phyloP scores from a whole-genome alignment of 2,329 filamentous ascomycete species.

The Aureobasidium sp. region DNA sequence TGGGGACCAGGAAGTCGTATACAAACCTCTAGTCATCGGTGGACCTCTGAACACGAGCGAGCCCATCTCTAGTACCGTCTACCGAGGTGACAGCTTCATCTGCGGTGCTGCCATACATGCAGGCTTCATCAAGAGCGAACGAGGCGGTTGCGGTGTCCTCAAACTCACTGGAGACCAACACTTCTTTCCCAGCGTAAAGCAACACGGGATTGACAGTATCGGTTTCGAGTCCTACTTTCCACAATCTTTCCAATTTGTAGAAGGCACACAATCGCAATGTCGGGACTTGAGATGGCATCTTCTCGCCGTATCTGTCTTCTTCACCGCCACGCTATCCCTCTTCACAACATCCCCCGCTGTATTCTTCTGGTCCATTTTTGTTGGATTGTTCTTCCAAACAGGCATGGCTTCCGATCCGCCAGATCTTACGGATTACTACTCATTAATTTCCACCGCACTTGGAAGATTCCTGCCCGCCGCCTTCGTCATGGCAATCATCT shows the following conservation, averaged over 20 bases:
- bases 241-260: constrained; percentile 69
- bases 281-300: constrained; percentile 76
- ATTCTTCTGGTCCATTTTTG: constrained; percentile 79
- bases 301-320: constrained; percentile 70
- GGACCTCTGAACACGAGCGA: constrained; percentile 36
- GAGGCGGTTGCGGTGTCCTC: constrained; percentile 76
- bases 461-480: constrained; percentile 79
- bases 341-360: constrained; percentile 70
- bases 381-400: constrained; percentile 79
- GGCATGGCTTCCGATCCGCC: constrained; percentile 86
- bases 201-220: constrained; percentile 67
- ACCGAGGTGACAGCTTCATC: constrained; percentile 83
- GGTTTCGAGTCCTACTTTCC: constrained; percentile 85
- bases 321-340: constrained; percentile 67
- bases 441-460: constrained; percentile 66
- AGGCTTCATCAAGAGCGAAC: constrained; percentile 60
- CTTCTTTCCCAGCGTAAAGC: constrained; percentile 53
- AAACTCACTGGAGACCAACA: constrained; percentile 60
- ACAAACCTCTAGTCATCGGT: constrained; percentile 46
- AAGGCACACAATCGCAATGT: constrained; percentile 56
- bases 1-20: constrained; percentile 54
- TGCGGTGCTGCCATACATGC: constrained; percentile 79
- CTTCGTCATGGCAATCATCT: constrained; percentile 82
- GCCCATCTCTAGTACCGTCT: constrained; percentile 47
- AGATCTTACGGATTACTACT: constrained; percentile 54